These are phyloP conservation scores for Trichoderma pleuroti DNA, from an alignment of 2,329 filamentous ascomycete genomes.

Conservation along the genomic window DNA sequence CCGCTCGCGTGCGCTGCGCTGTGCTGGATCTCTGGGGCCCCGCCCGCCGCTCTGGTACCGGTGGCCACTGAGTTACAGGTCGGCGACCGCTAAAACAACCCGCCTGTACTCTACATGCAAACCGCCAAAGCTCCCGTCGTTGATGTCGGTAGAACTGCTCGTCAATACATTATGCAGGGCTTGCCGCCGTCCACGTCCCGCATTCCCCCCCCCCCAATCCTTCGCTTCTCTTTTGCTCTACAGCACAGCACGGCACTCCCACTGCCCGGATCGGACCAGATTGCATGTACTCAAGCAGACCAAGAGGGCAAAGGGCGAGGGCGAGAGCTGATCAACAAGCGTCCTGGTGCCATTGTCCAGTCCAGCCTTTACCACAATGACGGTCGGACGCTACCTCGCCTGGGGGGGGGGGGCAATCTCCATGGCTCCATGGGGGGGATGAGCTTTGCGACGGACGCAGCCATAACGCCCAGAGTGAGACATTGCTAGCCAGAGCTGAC, in stretches of 20 bases:
- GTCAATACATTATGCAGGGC: background rate
- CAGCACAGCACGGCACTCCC: too few relatives aligned
- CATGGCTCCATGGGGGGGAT: background rate
- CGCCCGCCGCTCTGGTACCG: conserved; percentile 6
- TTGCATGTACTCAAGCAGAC: too few relatives aligned
- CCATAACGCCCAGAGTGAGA: conserved; percentile 22
- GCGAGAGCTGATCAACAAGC: background rate
- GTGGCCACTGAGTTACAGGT: conserved; percentile 3
- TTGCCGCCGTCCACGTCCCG: background rate
- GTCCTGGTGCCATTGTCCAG: background rate
- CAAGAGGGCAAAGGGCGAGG: background rate
- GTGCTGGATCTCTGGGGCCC: conserved; percentile 15
- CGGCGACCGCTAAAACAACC: background rate
- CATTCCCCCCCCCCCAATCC: background rate
- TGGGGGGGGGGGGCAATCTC: background rate
- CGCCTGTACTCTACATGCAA: background rate
- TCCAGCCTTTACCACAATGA: background rate
- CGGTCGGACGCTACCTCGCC: conserved; percentile 9
- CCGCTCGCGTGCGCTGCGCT: conserved; percentile 15
- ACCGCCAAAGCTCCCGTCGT: background rate
- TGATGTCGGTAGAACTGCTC: too few relatives aligned
- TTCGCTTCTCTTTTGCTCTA: too few relatives aligned
- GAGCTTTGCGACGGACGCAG: conserved; percentile 26
- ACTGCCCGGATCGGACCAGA: too few relatives aligned
- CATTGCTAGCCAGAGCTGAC: conserved; percentile 19